Evolutionary conservation across 345 rosid species (phyloP).

Genomic region (Populus euphratica): DNA sequence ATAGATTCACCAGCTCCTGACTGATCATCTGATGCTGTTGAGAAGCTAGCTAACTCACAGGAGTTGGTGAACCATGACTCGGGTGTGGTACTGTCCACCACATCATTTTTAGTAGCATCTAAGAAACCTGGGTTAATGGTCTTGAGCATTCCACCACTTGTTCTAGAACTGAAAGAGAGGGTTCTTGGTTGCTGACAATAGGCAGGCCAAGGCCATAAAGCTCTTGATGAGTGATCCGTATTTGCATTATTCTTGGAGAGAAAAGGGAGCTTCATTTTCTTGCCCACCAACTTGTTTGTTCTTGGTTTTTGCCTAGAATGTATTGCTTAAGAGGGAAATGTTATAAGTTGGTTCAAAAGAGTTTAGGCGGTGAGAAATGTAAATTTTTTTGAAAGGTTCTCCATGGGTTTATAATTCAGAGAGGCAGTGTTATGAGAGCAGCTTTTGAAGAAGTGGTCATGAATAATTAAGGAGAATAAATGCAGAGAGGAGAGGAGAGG

Average conservation of each 20-base stretch:
- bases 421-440: constrained; percentile 18
- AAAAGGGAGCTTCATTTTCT: constrained; percentile 64
- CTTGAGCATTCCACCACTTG: constrained; percentile 24
- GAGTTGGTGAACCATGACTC: constrained; percentile 29
- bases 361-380: constrained; percentile 9
- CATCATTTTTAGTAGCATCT: constrained; percentile 4
- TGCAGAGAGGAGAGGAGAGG: background rate
- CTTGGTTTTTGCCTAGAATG: background rate
- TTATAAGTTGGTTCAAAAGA: background rate
- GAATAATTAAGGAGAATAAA: background rate
- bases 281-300: constrained; percentile 18
- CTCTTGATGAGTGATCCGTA: background rate
- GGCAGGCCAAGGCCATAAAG: constrained; percentile 82
- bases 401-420: constrained; percentile 7
- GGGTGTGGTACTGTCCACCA: background rate
- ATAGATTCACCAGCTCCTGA: constrained; percentile 21
- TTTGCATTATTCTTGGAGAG: constrained; percentile 31
- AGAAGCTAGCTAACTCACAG: constrained; percentile 42
- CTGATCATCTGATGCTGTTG: constrained; percentile 36
- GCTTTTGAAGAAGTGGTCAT: constrained; percentile 26
- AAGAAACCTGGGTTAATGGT: constrained; percentile 41
- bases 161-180: constrained; percentile 47
- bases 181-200: constrained; percentile 73
- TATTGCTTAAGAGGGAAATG: background rate
- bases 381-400: background rate